phyloP scores from a whole-genome alignment of 1,139 yeast genomes.

The Protomyces gravidus region DNA sequence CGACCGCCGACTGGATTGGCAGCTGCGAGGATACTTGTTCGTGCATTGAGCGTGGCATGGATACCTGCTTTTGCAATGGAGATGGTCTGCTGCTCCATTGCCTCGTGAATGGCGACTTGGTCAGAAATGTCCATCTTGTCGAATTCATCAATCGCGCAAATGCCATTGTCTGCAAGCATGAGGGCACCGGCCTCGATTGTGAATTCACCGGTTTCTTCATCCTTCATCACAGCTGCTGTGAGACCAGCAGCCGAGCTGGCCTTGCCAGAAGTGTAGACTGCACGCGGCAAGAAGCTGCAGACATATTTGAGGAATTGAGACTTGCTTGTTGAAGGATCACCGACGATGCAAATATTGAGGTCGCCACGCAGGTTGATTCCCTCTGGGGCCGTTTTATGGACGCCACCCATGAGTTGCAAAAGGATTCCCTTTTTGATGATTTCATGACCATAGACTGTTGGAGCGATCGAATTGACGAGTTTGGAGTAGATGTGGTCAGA shows the following conservation, averaged over 20 bases:
- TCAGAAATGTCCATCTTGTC: conserved; percentile 95
- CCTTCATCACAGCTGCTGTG: conserved; percentile 96
- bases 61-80: conserved; percentile 98
- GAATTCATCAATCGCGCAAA: conserved; percentile 97
- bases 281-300: conserved; percentile 84
- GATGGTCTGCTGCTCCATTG: conserved; percentile 98
- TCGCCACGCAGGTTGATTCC: conserved; percentile 97
- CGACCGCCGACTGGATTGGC: conserved; percentile 97
- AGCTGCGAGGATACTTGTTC: conserved; percentile 93
- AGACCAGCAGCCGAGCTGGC: conserved; percentile 99
- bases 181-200: conserved; percentile 99
- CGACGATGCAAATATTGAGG: conserved; percentile 92
- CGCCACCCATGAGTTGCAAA: conserved; percentile 89
- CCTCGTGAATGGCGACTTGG: conserved; percentile 99
- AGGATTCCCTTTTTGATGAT: conserved; percentile 87
- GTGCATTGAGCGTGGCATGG: conserved; percentile 92
- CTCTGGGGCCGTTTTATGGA: conserved; percentile 88
- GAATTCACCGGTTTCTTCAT: conserved; percentile 95
- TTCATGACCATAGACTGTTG: conserved; percentile 96
- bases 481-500: conserved; percentile 82
- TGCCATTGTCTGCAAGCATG: conserved; percentile 97
- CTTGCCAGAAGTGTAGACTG: conserved; percentile 95
- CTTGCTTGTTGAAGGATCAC: conserved; percentile 97
- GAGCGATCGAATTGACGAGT: conserved; percentile 85
- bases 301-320: conserved; percentile 95